Conservation (phyloP, 1,139 yeast species). For the Suhomyces wounanorum region DNA sequence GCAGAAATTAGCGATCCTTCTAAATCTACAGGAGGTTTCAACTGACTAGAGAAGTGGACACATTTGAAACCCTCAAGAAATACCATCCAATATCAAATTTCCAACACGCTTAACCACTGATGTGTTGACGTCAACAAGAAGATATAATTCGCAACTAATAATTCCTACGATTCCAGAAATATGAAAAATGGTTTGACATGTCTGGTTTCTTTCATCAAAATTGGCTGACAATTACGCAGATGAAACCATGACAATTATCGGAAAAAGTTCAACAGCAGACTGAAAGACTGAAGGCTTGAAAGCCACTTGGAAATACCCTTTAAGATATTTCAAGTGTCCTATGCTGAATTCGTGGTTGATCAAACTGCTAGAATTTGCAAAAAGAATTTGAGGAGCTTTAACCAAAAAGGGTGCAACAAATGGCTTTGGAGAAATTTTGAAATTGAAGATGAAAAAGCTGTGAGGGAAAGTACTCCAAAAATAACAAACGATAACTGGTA, state of each 20-base stretch:
- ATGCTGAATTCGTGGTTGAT: slow-evolving; percentile 22
- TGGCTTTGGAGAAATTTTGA: slow-evolving; percentile 18
- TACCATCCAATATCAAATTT: slow-evolving; percentile 21
- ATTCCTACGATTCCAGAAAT: slow-evolving; percentile 22
- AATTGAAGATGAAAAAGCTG: slow-evolving; percentile 19
- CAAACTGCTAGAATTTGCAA: slow-evolving; percentile 15
- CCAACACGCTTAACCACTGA: neutral
- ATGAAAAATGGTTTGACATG: slow-evolving; percentile 20
- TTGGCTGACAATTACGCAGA: slow-evolving; percentile 20
- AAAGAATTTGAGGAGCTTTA: slow-evolving; percentile 18
- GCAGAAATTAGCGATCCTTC: slow-evolving; percentile 23
- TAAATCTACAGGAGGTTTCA: slow-evolving; percentile 23
- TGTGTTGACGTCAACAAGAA: slow-evolving; percentile 7
- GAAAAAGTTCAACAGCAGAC: slow-evolving; percentile 25
- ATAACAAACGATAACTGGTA: slow-evolving; percentile 21
- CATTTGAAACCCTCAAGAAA: slow-evolving; percentile 24
- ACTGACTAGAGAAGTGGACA: slow-evolving; percentile 24
- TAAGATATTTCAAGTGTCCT: slow-evolving; percentile 20
- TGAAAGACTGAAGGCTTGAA: slow-evolving; percentile 21
- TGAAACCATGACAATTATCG: slow-evolving; percentile 21
- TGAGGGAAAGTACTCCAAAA: slow-evolving; percentile 18
- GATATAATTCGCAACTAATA: slow-evolving; percentile 21
- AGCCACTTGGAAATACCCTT: slow-evolving; percentile 27
- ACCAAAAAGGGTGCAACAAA: slow-evolving; percentile 18
- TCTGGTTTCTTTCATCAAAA: slow-evolving; percentile 19